Evolutionary conservation across 176 grass and related monocot species (phyloP).

Genomic region (Lolium multiflorum): DNA sequence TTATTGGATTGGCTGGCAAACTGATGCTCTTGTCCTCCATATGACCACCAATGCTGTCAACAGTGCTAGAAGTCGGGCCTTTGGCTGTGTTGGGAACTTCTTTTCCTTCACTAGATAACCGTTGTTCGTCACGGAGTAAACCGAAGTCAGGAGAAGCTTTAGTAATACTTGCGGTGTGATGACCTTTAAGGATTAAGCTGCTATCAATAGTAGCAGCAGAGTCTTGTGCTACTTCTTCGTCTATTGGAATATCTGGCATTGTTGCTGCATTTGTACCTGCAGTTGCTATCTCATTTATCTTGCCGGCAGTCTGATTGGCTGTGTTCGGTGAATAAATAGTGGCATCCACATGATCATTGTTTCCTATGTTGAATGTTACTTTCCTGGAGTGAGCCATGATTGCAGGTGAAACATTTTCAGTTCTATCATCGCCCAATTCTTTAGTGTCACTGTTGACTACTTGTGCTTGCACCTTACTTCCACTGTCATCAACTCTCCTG

Average conservation of each 20-base stretch:
- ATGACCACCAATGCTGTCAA: neutral
- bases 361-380: neutral
- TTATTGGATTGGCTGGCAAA: conserved; percentile 15
- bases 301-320: neutral
- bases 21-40: neutral
- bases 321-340: neutral
- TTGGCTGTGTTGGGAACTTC: neutral
- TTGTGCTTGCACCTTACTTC: neutral
- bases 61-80: neutral
- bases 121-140: neutral
- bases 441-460: neutral
- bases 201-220: conserved; percentile 18
- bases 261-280: neutral
- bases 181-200: conserved; percentile 18
- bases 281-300: neutral
- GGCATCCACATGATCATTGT: conserved; percentile 21
- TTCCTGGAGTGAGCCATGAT: conserved; percentile 4
- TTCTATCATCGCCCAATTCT: neutral
- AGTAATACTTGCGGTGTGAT: conserved; percentile 12
- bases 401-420: conserved; percentile 10
- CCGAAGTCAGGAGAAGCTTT: neutral
- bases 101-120: neutral
- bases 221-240: neutral
- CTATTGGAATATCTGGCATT: conserved; percentile 17
- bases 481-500: neutral